Base-by-base conservation (phyloP, 768 basidiomycete genomes). In the Nevesoporus exiguus region DNA sequence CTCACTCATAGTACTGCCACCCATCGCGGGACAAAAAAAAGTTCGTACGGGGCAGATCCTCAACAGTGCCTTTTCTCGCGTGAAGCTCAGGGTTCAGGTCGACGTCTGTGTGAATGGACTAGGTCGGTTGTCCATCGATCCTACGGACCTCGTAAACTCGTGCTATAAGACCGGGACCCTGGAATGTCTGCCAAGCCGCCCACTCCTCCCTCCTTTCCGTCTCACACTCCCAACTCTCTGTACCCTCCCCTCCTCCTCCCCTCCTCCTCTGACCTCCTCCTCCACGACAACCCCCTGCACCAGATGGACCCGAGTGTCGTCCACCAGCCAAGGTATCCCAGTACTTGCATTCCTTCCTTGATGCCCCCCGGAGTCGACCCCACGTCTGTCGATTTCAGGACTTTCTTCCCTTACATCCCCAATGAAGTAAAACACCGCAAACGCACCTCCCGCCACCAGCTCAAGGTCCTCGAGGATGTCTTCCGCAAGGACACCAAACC, bases 401-500 rank as follows among this genome's bases (percentile, higher is more conserved):
- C 88, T 39, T 91, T 92, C 75, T 90, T 86, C 61, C 85, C 88
- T n/a, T 93, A 90, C 73, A 84, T 85, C 48, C 90, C 90, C 52
- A 91, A 90, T 73, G 88, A 95, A 75, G 90, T 97, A 74, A 96
- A 96, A 76, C 94, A 96, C 64, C 78, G 94, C 55, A 90, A 93
- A 63, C 78, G 96, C 49, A 98, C 96, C 0, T 91, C 93, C 29
- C 83, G 85, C 31, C 77, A 83, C 19, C 96, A 98, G 75, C 86
- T 97, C 66, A 86, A 86, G 72, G 82, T 92, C 60, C 84, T 98
- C 61, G 96, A 98, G 71, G 77, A 81, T 54, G 78, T 93, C 61
- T 98, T 96, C 73, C 83, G 82, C 63, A 77, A 80, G 61, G 93
- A 94, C 72, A 91, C 91, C 52, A 98, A 98, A 70, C 95, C 96